phyloP scores from a whole-genome alignment of 352 stramenopile genomes.

The Lagenidium sp. region DNA sequence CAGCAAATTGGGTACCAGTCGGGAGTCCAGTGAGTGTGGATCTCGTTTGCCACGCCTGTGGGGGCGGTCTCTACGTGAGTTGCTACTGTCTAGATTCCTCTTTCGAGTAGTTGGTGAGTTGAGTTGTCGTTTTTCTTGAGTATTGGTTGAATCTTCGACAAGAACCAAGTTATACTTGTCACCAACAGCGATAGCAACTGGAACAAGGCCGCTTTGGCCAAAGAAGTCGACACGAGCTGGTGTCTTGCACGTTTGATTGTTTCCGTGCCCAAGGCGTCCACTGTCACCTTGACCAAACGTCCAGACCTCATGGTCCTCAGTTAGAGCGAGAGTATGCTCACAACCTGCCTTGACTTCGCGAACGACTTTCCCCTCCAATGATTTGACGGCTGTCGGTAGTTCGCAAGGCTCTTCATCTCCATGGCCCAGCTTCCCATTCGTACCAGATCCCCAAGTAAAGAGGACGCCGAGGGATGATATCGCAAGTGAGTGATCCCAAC shows the following conservation, averaged over 20 bases:
- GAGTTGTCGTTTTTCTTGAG: no score
- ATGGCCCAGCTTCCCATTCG: slow-evolving; percentile 78
- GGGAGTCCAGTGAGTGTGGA: no score
- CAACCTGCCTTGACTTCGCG: slow-evolving; percentile 72
- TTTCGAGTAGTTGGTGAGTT: no score
- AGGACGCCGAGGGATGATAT: slow-evolving; percentile 41
- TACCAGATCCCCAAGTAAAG: slow-evolving; percentile 75
- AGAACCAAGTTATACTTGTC: slow-evolving; percentile 85
- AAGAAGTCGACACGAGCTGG: slow-evolving; percentile 58
- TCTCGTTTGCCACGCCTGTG: no score
- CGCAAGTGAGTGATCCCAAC: slow-evolving; percentile 79
- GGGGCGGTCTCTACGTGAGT: no score
- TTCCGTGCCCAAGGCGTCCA: slow-evolving; percentile 61
- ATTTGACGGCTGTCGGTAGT: slow-evolving; percentile 37
- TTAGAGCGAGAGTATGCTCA: slow-evolving; percentile 66
- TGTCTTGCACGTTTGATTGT: slow-evolving; percentile 48
- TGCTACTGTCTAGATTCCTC: no score
- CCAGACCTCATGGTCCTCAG: slow-evolving; percentile 49
- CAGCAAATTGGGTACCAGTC: no score
- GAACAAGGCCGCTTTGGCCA: slow-evolving; percentile 27
- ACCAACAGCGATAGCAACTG: slow-evolving; percentile 70
- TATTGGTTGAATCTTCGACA: slow-evolving; percentile 44
- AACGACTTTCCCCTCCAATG: slow-evolving; percentile 35
- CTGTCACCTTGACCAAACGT: slow-evolving; percentile 81
- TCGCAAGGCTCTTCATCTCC: slow-evolving; percentile 75